These are phyloP conservation scores for Dissophora globulifera DNA, from an alignment of 192 early-diverging fungal genomes.

Conservation along the genomic window DNA sequence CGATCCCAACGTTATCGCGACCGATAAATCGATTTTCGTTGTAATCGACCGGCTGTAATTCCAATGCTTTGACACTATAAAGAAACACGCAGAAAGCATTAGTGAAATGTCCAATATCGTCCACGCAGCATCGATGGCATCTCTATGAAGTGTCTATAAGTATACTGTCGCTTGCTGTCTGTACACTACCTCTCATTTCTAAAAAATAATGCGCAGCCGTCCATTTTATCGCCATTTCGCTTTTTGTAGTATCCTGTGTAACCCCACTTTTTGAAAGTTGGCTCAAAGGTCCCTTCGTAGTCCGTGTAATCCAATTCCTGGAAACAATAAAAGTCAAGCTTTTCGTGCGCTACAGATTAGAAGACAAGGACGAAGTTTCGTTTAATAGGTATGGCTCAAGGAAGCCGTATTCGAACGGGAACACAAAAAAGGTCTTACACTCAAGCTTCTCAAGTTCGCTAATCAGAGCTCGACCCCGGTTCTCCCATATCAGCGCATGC, in stretches of 20 bases:
- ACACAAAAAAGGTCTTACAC: slow-evolving; percentile 46
- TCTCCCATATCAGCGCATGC: slow-evolving; percentile 3
- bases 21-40: not conserved
- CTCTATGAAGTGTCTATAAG: too few species aligned
- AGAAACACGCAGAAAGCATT: too few species aligned
- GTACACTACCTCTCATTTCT: slow-evolving; percentile 13
- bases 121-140: too few species aligned
- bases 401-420: too few species aligned
- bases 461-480: slow-evolving; percentile 2
- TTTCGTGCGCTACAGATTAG: slow-evolving; percentile 13
- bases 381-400: not conserved
- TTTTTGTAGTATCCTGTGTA: slow-evolving; percentile 19
- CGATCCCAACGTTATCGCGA: slow-evolving; percentile 43
- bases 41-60: slow-evolving; percentile 6
- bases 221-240: slow-evolving; percentile 22
- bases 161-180: too few species aligned
- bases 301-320: slow-evolving; percentile 33
- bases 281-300: slow-evolving; percentile 1
- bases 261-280: slow-evolving; percentile 7
- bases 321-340: slow-evolving; percentile 45
- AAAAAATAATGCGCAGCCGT: slow-evolving; percentile 48
- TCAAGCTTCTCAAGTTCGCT: slow-evolving; percentile 12
- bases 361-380: not conserved
- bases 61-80: slow-evolving; percentile 4
- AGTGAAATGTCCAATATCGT: too few species aligned